A percentile compares a stretch with the other conserved stretches of the same genome.
Evolutionary conservation across 805 yeast species (phyloP).

Genomic region (Candida vaughaniae): DNA sequence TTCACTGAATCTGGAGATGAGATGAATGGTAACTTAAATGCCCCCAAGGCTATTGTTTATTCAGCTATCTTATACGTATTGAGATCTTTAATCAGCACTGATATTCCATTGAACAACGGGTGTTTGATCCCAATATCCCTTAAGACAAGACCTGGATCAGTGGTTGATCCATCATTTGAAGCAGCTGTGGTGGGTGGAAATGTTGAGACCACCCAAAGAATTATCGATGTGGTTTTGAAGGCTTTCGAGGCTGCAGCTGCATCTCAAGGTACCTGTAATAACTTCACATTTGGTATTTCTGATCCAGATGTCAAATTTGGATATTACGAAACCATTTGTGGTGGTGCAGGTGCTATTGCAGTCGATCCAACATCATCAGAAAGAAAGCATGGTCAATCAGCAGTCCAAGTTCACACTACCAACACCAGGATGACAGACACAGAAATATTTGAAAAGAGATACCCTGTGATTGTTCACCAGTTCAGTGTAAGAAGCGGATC

Average conservation of each 20-base stretch:
- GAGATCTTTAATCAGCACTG: constrained; percentile 79
- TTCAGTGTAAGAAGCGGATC: constrained; percentile 69
- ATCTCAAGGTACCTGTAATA: constrained; percentile 95
- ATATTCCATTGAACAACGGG: constrained; percentile 92
- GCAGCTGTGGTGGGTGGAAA: constrained; percentile 93
- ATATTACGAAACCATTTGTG: constrained; percentile 92
- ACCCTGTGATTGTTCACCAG: constrained; percentile 76
- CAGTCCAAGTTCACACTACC: constrained; percentile 94
- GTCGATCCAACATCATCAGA: constrained; percentile 52
- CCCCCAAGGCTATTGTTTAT: constrained; percentile 86
- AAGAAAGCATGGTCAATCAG: constrained; percentile 58
- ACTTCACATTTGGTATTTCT: constrained; percentile 85
- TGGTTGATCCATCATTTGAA: constrained; percentile 71
- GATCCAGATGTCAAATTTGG: constrained; percentile 71
- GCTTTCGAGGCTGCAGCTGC: constrained; percentile 91
- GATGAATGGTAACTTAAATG: constrained; percentile 85
- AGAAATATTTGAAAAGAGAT: constrained; percentile 83
- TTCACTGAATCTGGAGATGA: constrained; percentile 87
- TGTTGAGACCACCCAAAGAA: constrained; percentile 91
- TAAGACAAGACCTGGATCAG: constrained; percentile 33
- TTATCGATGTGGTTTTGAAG: constrained; percentile 83
- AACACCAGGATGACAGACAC: constrained; percentile 91
- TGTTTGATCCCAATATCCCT: constrained; percentile 79
- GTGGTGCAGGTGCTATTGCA: constrained; percentile 92
- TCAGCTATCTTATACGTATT: constrained; percentile 88